Evolutionary conservation across 1,284 basidiomycete species (phyloP), one percentile per base, ranked within the genome.

Genomic region (Rhodotorula sp.): DNA sequence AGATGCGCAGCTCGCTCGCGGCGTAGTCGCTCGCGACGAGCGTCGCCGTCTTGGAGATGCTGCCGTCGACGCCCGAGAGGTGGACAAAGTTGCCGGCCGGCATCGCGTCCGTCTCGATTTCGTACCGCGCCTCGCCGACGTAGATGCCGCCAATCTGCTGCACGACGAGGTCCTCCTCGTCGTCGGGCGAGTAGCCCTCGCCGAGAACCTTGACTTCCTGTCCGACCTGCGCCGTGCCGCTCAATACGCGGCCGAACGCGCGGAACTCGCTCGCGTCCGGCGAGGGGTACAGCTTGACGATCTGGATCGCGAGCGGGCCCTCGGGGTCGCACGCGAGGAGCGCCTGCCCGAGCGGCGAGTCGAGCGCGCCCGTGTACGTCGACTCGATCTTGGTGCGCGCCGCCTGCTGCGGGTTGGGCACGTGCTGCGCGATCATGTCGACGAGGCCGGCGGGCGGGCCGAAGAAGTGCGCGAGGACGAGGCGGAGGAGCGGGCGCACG

Each of bases 111-210:
- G 90, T 87, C 10, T 92, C 91, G 68, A 99, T 89, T 75, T 90
- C 89, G 81, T 99, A 99, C 77, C 97, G 87, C 27, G 95, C 88
- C 84, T 98, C 91, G 80, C 87, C 88, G 72, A 98, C 88, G 90
- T 92, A 92, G 48, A 98, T 85, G 70, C 90, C 89, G 77, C 97
- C 93, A 10, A 98, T 88, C 5, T 85, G 87, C n/a, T 88, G 89
- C 74, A 89, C 88, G 79, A 90, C 87, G 93, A 98, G 96, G 80
- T 99, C 97, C 82, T 99, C 97, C 82, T 99, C 96, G 79, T 99
- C 97, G 79, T 98, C 95, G 19, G 91, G 90, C 16, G 94, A 96
- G 81, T 94, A 99, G 0, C 92, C 92, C 81, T 98, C 96, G 68
- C 97, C 97, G 16, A 99, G 86, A n/a, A 99, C 95, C 83, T 96